These are phyloP conservation scores for Ustilago loliicola DNA, from an alignment of 1,284 basidiomycete genomes.

Conservation along the genomic window DNA sequence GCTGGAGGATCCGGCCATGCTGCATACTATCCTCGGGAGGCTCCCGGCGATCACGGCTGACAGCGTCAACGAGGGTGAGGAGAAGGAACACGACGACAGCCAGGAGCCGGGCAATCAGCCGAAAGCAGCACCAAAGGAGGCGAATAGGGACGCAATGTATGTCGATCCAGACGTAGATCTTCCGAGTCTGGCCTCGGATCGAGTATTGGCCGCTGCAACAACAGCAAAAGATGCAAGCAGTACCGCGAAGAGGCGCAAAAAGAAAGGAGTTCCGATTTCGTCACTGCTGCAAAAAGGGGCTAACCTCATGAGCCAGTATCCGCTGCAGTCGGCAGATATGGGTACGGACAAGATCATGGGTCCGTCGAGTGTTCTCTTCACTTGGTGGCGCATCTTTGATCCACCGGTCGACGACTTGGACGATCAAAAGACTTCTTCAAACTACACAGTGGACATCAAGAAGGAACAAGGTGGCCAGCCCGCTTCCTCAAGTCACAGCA, in stretches of 20 bases:
- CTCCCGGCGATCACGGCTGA: slow-evolving; percentile 28
- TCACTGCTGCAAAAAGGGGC: slow-evolving; percentile 27
- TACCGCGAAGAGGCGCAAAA: not conserved
- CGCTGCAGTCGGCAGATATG: slow-evolving; percentile 20
- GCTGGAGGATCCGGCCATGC: slow-evolving; percentile 48
- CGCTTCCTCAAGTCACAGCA: not conserved
- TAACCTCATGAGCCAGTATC: slow-evolving; percentile 24
- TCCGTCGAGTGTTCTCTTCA: slow-evolving; percentile 51
- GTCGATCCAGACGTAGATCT: slow-evolving; percentile 49
- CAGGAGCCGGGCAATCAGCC: not conserved
- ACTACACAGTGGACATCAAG: not conserved
- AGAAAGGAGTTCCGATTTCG: slow-evolving; percentile 13
- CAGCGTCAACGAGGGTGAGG: not conserved
- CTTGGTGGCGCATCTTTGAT: slow-evolving; percentile 37
- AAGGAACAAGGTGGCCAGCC: too few relatives aligned
- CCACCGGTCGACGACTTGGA: not conserved
- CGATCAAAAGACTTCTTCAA: not conserved
- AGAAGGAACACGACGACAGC: not conserved
- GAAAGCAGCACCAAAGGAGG: not conserved
- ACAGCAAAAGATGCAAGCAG: not conserved
- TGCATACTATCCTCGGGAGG: slow-evolving; percentile 50
- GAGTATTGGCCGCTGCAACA: slow-evolving; percentile 18
- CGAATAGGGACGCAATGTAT: slow-evolving; percentile 20
- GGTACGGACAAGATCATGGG: slow-evolving; percentile 47
- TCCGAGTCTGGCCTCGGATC: slow-evolving; percentile 38